Evolutionary conservation across 1,284 basidiomycete species (phyloP).

Genomic region (Ustilago nuda): DNA sequence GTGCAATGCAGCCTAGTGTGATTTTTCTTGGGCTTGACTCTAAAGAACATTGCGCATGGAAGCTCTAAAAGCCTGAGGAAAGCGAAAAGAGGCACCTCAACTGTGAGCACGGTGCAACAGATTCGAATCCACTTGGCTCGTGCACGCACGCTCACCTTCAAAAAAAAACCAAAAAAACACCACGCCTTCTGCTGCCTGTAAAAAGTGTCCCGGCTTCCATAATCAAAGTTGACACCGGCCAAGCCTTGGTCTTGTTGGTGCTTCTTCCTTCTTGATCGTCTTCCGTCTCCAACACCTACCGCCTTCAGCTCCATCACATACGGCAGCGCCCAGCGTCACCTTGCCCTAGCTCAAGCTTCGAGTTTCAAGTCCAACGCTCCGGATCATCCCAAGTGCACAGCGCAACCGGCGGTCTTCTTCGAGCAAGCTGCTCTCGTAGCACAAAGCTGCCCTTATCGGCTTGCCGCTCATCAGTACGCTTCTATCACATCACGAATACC

Average conservation of each 20-base stretch:
- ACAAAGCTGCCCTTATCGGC: not conserved
- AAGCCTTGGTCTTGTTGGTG: not conserved
- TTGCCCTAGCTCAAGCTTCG: too few relatives aligned
- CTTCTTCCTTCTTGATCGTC: not conserved
- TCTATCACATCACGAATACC: not conserved
- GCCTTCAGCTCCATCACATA: not conserved
- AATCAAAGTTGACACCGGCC: too few relatives aligned
- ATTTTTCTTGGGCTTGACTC: not conserved
- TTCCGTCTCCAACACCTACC: not conserved
- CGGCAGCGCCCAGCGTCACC: too few relatives aligned
- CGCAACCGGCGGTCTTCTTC: too few relatives aligned
- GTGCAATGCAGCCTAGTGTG: not conserved
- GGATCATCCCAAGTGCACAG: too few relatives aligned
- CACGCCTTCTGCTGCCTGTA: too few relatives aligned
- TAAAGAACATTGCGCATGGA: slow-evolving; percentile 2
- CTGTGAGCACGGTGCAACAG: slow-evolving; percentile 1
- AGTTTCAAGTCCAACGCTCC: too few relatives aligned
- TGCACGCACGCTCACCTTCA: too few relatives aligned
- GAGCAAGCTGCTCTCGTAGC: not conserved
- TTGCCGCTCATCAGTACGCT: not conserved
- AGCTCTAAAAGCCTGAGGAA: not conserved
- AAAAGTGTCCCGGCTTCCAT: not conserved
- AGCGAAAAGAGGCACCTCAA: not conserved
- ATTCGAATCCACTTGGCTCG: not conserved
- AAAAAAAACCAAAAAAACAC: too few relatives aligned